phyloP scores from a whole-genome alignment of 1,284 basidiomycete genomes.

The Ustilago bromivora region DNA sequence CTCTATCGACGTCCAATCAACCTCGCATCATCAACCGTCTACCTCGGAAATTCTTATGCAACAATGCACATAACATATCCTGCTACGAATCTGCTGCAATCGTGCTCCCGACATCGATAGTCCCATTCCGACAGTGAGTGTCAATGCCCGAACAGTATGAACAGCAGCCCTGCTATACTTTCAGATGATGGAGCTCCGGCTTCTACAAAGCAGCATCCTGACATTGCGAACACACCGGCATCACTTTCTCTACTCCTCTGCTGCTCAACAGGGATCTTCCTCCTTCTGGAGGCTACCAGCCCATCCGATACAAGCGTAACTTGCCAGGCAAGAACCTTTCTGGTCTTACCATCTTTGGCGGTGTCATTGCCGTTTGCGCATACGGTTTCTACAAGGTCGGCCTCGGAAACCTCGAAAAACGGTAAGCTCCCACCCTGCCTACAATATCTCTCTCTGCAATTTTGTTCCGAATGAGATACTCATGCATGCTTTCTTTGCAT shows the following conservation, averaged over 20 bases:
- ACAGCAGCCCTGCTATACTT: neutral
- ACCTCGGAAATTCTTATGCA: no score
- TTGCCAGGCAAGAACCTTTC: slow-evolving; percentile 91
- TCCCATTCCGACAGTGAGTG: slow-evolving; percentile 56
- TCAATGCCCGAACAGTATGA: neutral
- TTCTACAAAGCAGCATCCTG: slow-evolving; percentile 1
- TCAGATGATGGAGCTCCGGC: neutral
- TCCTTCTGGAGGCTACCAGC: slow-evolving; percentile 90
- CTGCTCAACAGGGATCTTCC: slow-evolving; percentile 84
- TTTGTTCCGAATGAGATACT: neutral
- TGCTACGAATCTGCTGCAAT: neutral
- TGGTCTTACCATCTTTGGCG: slow-evolving; percentile 85
- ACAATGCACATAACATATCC: no score
- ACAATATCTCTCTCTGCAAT: neutral
- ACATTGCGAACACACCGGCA: neutral
- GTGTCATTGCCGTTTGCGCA: slow-evolving; percentile 84
- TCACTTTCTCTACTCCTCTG: neutral
- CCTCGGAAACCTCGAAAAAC: slow-evolving; percentile 88
- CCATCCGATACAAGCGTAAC: slow-evolving; percentile 95
- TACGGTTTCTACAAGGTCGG: slow-evolving; percentile 94
- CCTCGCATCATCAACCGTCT: neutral
- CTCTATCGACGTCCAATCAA: neutral
- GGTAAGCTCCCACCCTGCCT: slow-evolving; percentile 74
- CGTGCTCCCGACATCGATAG: slow-evolving; percentile 13
- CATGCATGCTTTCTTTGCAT: neutral